A percentile compares a stretch with the other conserved stretches of the same genome.
Evolutionary conservation across 75 land plant species (phyloP).

Genomic region (Picea glauca): DNA sequence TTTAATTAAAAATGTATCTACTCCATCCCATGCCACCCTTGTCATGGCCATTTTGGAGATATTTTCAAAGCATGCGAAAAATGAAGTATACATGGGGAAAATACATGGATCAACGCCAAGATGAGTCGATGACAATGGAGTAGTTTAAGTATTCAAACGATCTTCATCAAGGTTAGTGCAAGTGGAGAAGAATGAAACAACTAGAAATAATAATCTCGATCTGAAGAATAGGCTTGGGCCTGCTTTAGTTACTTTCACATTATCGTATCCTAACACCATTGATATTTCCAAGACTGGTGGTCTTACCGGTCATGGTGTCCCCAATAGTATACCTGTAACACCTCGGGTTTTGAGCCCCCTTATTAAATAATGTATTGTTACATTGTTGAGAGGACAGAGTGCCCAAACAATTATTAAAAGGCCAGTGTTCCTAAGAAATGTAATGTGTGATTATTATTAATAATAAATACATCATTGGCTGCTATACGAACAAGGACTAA

Average conservation of each 20-base stretch:
- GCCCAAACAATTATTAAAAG: no score
- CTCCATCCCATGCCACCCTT: slow-evolving; percentile 31
- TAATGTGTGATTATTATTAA: no score
- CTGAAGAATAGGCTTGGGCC: slow-evolving; percentile 58
- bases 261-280: slow-evolving; percentile 51
- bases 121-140: slow-evolving; percentile 5
- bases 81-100: slow-evolving; percentile 74
- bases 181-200: not conserved
- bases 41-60: slow-evolving; percentile 49
- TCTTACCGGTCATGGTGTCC: slow-evolving; percentile 69
- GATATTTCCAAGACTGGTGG: slow-evolving; percentile 33
- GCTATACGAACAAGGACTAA: no score
- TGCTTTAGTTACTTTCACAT: slow-evolving; percentile 51
- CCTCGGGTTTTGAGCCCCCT: no score
- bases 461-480: no score
- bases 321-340: slow-evolving; percentile 55
- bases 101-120: slow-evolving; percentile 17
- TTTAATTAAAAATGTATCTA: slow-evolving; percentile 46
- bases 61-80: slow-evolving; percentile 42
- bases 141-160: not conserved
- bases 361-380: slow-evolving; percentile 17
- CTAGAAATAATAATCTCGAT: not conserved
- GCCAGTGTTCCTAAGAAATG: no score
- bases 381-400: no score
- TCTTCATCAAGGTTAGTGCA: not conserved